These are phyloP conservation scores for Infundibulicybe gibba DNA, from an alignment of 768 basidiomycete species.

Conservation along the genomic window DNA sequence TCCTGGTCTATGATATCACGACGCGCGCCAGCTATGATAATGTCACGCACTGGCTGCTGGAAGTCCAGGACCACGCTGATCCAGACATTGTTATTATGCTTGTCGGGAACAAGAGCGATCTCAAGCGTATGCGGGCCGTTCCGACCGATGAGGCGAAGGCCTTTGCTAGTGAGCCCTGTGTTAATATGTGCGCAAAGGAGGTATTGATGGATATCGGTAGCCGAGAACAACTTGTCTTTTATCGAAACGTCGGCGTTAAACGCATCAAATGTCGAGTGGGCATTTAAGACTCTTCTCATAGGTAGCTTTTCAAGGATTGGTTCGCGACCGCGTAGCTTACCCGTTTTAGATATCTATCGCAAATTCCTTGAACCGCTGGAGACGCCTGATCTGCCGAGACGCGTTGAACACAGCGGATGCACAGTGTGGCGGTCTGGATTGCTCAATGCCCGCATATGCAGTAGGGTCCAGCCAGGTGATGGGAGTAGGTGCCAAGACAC, in stretches of 20 bases:
- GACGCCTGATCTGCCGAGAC: no score
- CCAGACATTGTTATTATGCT: constrained; percentile 95
- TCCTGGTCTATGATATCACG: constrained; percentile 92
- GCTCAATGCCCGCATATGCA: no score
- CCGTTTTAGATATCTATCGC: constrained; percentile 83
- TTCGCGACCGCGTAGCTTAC: neutral
- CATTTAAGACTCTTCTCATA: constrained; percentile 95
- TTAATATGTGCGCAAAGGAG: neutral
- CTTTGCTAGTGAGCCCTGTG: constrained; percentile 66
- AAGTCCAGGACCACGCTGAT: constrained; percentile 90
- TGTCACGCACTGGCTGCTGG: constrained; percentile 95
- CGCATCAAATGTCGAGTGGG: constrained; percentile 96
- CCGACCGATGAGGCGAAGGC: constrained; percentile 96
- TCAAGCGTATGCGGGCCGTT: constrained; percentile 95
- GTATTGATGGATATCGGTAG: constrained; percentile 31
- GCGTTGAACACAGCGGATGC: no score
- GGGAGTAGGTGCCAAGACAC: no score
- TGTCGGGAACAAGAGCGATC: constrained; percentile 98
- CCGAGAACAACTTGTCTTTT: constrained; percentile 89
- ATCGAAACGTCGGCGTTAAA: constrained; percentile 99
- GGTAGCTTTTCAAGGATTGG: constrained; percentile 45
- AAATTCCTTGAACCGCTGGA: constrained; percentile 92
- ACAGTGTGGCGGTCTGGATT: no score
- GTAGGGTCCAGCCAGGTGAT: no score
- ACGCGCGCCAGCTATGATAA: constrained; percentile 94